Evolutionary conservation across 495 filamentous ascomycete genomes (phyloP).

Genomic region (Collariella sp.): DNA sequence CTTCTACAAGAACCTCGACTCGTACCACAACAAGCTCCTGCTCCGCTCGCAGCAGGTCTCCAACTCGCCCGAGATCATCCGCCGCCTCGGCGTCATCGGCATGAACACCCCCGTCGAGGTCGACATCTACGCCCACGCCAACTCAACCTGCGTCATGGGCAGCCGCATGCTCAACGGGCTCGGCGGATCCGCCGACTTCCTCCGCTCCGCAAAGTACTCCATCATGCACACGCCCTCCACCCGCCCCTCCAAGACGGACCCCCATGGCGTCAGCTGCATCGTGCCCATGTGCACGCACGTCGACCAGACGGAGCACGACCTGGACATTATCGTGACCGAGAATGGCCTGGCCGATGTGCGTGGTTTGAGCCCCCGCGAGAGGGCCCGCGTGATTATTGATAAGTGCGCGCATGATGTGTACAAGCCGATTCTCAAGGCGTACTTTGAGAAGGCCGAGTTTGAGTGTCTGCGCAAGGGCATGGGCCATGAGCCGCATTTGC

Average conservation of each 20-base stretch:
- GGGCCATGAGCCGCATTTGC: constrained; percentile 83
- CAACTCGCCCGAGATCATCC: constrained; percentile 93
- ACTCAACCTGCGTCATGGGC: constrained; percentile 86
- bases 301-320: constrained; percentile 87
- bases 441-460: constrained; percentile 79
- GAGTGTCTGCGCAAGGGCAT: constrained; percentile 81
- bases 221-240: constrained; percentile 91
- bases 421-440: constrained; percentile 70
- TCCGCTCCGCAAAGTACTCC: constrained; percentile 72
- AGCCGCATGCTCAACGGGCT: constrained; percentile 88
- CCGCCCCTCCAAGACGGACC: constrained; percentile 73
- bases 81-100: constrained; percentile 76
- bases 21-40: constrained; percentile 74
- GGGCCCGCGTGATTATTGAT: constrained; percentile 77
- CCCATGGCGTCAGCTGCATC: constrained; percentile 75
- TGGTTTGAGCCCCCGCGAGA: constrained; percentile 69
- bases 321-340: constrained; percentile 83
- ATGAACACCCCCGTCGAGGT: constrained; percentile 96
- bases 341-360: constrained; percentile 81
- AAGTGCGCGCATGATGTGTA: constrained; percentile 87
- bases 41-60: constrained; percentile 81
- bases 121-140: constrained; percentile 91
- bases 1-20: constrained; percentile 81
- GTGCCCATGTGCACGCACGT: constrained; percentile 90
- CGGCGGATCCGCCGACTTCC: constrained; percentile 82